phyloP scores from a whole-genome alignment of 805 yeast species.

The Deakozyma indianensis region DNA sequence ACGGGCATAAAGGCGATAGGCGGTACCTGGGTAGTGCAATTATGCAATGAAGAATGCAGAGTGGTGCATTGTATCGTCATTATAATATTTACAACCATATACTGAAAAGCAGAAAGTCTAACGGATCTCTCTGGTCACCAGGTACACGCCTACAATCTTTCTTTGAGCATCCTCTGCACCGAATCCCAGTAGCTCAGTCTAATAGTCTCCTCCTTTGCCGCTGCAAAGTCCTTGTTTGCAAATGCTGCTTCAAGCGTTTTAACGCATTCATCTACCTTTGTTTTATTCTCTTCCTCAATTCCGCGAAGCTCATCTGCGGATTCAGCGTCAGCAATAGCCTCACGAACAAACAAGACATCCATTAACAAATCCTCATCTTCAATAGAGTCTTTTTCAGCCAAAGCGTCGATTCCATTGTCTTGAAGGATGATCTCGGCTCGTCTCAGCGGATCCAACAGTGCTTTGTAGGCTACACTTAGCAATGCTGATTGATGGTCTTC shows the following conservation, averaged over 20 bases:
- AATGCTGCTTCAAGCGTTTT: constrained; percentile 33
- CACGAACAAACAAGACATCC: constrained; percentile 76
- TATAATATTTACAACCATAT: too few species aligned
- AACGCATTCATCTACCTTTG: constrained; percentile 36
- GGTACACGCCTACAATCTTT: not conserved
- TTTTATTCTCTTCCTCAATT: constrained; percentile 41
- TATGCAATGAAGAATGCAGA: too few species aligned
- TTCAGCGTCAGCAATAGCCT: constrained; percentile 54
- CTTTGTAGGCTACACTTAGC: constrained; percentile 66
- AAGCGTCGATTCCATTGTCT: constrained; percentile 39
- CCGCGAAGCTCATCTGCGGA: constrained; percentile 41
- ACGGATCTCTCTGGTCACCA: too few species aligned
- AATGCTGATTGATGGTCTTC: constrained; percentile 29
- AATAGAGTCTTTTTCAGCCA: constrained; percentile 29
- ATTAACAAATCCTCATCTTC: constrained; percentile 40
- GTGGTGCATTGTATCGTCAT: too few species aligned
- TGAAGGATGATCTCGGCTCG: constrained; percentile 51
- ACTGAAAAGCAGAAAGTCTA: too few species aligned
- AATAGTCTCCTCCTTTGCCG: constrained; percentile 52
- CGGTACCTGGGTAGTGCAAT: too few species aligned
- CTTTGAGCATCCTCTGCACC: not conserved
- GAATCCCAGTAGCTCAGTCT: constrained; percentile 64
- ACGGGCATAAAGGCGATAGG: too few species aligned
- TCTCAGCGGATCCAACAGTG: constrained; percentile 51
- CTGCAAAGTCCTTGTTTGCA: constrained; percentile 32